These are phyloP conservation scores for Boletus barrowsii DNA, from an alignment of 768 basidiomycete species.

Conservation along the genomic window DNA sequence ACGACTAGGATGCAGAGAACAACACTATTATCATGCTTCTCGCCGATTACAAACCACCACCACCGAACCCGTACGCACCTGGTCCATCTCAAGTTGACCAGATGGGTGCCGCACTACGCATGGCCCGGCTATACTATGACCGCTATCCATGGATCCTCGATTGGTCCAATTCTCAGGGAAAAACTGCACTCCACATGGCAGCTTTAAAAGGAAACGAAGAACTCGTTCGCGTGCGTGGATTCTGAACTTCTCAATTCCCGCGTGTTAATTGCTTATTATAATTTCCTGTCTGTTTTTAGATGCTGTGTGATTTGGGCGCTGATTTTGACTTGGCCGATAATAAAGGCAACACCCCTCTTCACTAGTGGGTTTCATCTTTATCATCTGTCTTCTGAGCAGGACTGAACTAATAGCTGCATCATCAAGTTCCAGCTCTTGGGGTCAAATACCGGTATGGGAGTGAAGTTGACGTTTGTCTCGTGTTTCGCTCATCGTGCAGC, in stretches of 20 bases:
- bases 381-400: background rate
- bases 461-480: background rate
- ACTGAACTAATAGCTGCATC: conserved; percentile 7
- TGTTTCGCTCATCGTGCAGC: conserved; percentile 9
- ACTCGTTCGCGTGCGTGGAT: conserved; percentile 68
- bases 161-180: conserved; percentile 90
- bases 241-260: conserved; percentile 6
- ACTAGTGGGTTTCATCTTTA: conserved; percentile 63
- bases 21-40: conserved; percentile 92
- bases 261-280: conserved; percentile 15
- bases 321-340: conserved; percentile 89
- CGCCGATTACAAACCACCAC: conserved; percentile 70
- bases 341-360: conserved; percentile 88
- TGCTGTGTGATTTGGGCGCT: conserved; percentile 87
- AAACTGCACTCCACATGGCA: conserved; percentile 86
- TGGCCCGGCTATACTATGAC: conserved; percentile 85
- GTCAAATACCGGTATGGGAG: conserved; percentile 67
- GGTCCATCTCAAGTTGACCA: conserved; percentile 55
- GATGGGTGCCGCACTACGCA: conserved; percentile 72
- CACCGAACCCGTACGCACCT: conserved; percentile 44
- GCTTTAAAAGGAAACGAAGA: conserved; percentile 88
- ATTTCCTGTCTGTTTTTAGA: conserved; percentile 42
- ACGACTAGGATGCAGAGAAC: conserved; percentile 77
- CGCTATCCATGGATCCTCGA: conserved; percentile 85
- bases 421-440: conserved; percentile 81